A percentile compares a stretch with the other conserved stretches of the same genome.
phyloP scores from a whole-genome alignment of 768 basidiomycete genomes.

The Boletus vinaceobasis region DNA sequence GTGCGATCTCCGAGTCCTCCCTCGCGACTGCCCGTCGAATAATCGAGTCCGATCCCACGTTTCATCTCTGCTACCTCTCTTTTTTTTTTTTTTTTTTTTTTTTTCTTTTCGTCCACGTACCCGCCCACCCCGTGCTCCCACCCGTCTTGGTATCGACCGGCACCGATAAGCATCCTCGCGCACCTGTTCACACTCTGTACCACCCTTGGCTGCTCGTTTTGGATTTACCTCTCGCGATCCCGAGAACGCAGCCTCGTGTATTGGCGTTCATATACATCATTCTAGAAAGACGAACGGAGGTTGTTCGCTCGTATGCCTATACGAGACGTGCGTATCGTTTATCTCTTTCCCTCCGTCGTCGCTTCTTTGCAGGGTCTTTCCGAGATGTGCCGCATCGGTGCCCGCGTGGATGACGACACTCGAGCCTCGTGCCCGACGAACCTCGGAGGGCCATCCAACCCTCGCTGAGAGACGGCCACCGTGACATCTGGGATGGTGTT shows the following conservation, averaged over 20 bases:
- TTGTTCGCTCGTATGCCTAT: neutral
- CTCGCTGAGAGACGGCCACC: neutral
- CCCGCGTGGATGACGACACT: neutral
- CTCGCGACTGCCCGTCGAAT: neutral
- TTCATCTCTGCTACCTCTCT: too few species aligned
- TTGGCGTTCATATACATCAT: neutral
- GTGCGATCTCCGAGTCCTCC: neutral
- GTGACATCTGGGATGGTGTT: neutral
- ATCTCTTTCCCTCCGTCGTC: neutral
- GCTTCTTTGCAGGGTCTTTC: conserved; percentile 7
- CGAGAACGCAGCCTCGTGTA: too few species aligned
- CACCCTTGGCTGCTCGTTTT: neutral
- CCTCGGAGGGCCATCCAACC: neutral
- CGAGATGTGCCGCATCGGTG: neutral
- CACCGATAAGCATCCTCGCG: neutral
- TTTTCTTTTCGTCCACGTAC: too few species aligned
- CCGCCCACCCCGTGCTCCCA: neutral
- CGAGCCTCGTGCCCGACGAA: conserved; percentile 7
- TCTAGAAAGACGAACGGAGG: neutral
- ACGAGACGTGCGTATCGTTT: neutral
- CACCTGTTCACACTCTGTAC: neutral
- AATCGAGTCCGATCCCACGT: neutral
- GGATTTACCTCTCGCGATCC: neutral
- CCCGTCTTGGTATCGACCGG: neutral
- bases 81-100: too few species aligned